Conservation (phyloP, 2,329 filamentous ascomycete species). For the Macrophomina phaseolina region DNA sequence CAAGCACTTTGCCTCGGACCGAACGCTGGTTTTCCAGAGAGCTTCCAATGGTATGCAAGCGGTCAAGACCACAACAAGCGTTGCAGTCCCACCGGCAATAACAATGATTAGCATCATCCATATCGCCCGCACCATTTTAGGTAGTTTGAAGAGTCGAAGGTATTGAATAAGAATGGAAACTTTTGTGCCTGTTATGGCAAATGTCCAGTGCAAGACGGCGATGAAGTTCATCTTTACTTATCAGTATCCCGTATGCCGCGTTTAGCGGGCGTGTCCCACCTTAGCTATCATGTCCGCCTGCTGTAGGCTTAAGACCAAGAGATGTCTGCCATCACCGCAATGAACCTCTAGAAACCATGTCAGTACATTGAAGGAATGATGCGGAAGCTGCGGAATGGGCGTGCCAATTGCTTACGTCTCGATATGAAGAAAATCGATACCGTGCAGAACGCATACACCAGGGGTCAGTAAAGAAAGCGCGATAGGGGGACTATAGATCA, state of each 20-base stretch:
- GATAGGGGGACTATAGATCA: no score
- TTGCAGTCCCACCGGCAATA: not conserved
- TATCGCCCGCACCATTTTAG: not conserved
- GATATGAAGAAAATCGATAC: no score
- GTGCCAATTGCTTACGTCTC: no score
- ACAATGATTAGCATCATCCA: not conserved
- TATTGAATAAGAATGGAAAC: not conserved
- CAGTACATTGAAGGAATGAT: no score
- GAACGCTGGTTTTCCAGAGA: not conserved
- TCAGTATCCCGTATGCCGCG: not conserved
- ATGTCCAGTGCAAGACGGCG: not conserved
- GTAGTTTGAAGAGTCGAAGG: not conserved
- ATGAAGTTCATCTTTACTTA: not conserved
- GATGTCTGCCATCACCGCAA: not conserved
- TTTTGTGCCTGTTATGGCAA: slow-evolving; percentile 1
- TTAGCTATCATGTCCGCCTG: not conserved
- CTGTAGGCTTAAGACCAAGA: not conserved
- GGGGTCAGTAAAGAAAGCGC: no score
- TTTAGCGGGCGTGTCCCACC: not conserved
- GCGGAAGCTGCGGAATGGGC: no score
- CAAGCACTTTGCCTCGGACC: not conserved
- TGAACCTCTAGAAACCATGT: not conserved
- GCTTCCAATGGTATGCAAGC: not conserved
- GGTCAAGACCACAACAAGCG: not conserved
- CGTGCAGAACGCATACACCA: no score